Evolutionary conservation across 1,139 yeast species (phyloP), one percentile per base, ranked within the genome.

Genomic region (Maudiozyma humilis): DNA sequence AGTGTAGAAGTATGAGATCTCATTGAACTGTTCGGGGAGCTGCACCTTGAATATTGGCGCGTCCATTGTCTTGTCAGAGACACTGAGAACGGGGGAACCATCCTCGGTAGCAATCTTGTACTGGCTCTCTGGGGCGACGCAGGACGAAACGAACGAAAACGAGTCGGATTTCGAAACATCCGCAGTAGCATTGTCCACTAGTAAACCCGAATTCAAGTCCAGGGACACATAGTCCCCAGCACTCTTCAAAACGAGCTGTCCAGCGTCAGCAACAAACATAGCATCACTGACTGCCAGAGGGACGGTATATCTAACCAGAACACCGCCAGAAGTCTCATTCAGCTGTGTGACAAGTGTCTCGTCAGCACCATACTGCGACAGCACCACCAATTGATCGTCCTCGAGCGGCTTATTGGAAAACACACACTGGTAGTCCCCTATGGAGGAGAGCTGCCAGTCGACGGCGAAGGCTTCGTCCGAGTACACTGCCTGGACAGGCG

Each of bases 401-500:
- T 23, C 29, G 32, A 3, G n/a, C 10, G 32, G 7, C 17, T 36
- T 17, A n/a, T 39, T 32, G 40, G 40, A 41, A 1, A 53, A 13
- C 7, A 57, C 53, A 46, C 63, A 56, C 13, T 51, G 42, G 37
- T 58, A 54, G 16, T 47, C 46, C 2, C 67, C 68, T 20, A 64
- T 43, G 16, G 55, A 54, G 32, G 48, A 51, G 18, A 53, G 20
- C 29, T 61, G 66, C 66, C 67, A 64, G 46, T 64, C 68, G 5
- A 53, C 52, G 12, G 44, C 43, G 44, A 50, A 60, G 2, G 65
- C 67, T 42, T 64, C 67, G 47, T 64, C 68, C 14, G 55, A 45
- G 41, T 50, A 65, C 4, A 64, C 55, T 1, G 65, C 66, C 13
- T 39, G 36, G 10, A 52, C 56, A 16, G 40, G 32, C 38, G 40